Evolutionary conservation across 176 grass and related monocot genomes (phyloP).

Genomic region (Aegilops longissima): DNA sequence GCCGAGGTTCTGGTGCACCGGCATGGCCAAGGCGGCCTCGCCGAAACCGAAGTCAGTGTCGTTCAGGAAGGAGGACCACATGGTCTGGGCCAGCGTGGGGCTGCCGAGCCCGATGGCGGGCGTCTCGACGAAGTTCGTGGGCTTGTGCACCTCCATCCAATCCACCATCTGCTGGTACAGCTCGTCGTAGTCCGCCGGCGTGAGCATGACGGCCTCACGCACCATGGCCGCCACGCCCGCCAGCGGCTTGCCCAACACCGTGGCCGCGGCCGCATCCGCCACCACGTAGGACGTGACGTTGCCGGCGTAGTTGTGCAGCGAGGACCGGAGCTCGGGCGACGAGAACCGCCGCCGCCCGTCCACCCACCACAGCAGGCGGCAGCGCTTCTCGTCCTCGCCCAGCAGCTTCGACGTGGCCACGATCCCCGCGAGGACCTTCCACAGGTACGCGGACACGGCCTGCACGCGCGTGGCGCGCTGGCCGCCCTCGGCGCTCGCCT

Average conservation of each 20-base stretch:
- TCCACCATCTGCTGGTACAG: conserved; percentile 41
- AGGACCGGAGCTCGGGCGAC: background rate
- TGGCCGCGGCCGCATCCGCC: conserved; percentile 6
- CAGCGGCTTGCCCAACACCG: conserved; percentile 5
- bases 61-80: conserved; percentile 4
- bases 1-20: no score
- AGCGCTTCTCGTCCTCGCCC: background rate
- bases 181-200: conserved; percentile 16
- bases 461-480: conserved; percentile 4
- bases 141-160: conserved; percentile 53
- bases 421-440: conserved; percentile 38
- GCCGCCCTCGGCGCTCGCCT: background rate
- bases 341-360: conserved; percentile 31
- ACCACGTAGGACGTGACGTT: conserved; percentile 22
- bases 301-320: conserved; percentile 33
- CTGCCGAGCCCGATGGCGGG: conserved; percentile 38
- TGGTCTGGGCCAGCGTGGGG: conserved; percentile 28
- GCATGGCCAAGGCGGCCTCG: no score
- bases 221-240: conserved; percentile 25
- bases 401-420: conserved; percentile 20
- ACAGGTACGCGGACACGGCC: conserved; percentile 40
- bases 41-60: no score
- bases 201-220: conserved; percentile 29
- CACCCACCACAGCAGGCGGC: conserved; percentile 40
- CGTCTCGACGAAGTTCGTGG: conserved; percentile 24